Base-by-base conservation (phyloP, 129 eudicot genomes). In the Flaveria bidentis region DNA sequence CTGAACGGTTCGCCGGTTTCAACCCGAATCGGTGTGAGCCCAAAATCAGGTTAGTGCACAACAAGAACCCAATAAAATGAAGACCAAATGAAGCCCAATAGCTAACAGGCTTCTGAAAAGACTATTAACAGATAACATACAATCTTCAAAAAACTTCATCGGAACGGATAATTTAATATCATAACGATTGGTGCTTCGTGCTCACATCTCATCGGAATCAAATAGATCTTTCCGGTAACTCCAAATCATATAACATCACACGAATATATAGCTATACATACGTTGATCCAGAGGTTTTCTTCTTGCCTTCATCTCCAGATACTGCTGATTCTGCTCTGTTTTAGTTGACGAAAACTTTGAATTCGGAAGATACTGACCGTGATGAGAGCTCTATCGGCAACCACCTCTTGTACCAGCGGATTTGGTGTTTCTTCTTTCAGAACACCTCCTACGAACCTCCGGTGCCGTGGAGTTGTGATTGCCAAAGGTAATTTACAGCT, bases 301-400 rank as follows among this genome's bases (percentile, higher is more conserved):
- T 9, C 49, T 41, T 61, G 16, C 71, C 71, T 60, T 41, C 45
- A 45, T 45, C 13, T 45, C 13, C 50, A 45, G 50, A 45, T 45
- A 45, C 52, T 49, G 18, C 44, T 78, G 71, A 26, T 47, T 51
- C 72, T 62, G 20, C 67, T 39, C 25, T 30, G 9, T 0, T 73
- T 58, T 5, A 18, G 25, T 47, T 44, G 14, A 42, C 51, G 18
- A 28, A 49, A 11, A 70, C 12, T 51, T 6, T 1, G 18, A 36
- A 62, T 26, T 36, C 23, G 6, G 41, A 36, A 36, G 41, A 36
- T 36, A 49, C 61, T 61, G 77, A 49, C 30, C 23, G 57, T 11
- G 66, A 79, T 72, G 42, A 71, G 77, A 79, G 77, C 82, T 71
- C 47, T 79, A 49, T 67, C 82, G 77, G 82, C 82, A 49, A 49